These are phyloP conservation scores for Scytalidium lignicola DNA, from an alignment of 2,329 filamentous ascomycete species.

Conservation along the genomic window DNA sequence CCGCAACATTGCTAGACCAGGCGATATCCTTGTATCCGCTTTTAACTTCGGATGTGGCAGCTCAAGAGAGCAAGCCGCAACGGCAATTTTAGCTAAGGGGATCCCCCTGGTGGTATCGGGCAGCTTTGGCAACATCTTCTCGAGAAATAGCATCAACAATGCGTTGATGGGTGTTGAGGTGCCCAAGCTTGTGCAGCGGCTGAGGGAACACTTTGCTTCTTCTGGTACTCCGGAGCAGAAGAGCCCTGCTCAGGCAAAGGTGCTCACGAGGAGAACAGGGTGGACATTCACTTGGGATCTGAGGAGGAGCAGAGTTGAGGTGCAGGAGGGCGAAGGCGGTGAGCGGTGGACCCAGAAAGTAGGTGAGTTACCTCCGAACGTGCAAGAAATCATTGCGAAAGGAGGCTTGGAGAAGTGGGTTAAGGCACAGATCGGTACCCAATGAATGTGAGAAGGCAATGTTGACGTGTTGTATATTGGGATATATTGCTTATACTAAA, in stretches of 20 bases:
- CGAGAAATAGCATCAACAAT: slow-evolving; percentile 74
- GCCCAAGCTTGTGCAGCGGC: slow-evolving; percentile 58
- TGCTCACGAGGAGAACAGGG: slow-evolving; percentile 67
- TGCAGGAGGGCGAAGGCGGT: not conserved
- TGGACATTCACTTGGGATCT: slow-evolving; percentile 86
- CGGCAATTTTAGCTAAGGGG: slow-evolving; percentile 73
- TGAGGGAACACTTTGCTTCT: slow-evolving; percentile 54
- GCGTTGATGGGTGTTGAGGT: slow-evolving; percentile 68
- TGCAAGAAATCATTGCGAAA: slow-evolving; percentile 76
- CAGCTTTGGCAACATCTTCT: slow-evolving; percentile 82
- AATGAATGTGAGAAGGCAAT: too few relatives aligned
- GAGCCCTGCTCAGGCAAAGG: slow-evolving; percentile 39
- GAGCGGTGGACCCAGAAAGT: slow-evolving; percentile 72
- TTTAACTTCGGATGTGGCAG: slow-evolving; percentile 86
- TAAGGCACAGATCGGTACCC: slow-evolving; percentile 18
- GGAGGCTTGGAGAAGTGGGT: slow-evolving; percentile 83
- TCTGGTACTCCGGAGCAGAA: slow-evolving; percentile 15
- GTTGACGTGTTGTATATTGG: too few relatives aligned
- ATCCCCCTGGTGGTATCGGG: slow-evolving; percentile 77
- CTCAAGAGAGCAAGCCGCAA: slow-evolving; percentile 82
- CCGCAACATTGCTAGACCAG: slow-evolving; percentile 52
- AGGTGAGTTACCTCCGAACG: slow-evolving; percentile 75
- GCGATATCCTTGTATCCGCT: slow-evolving; percentile 79
- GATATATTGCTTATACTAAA: too few relatives aligned
- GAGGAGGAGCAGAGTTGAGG: slow-evolving; percentile 42